Evolutionary conservation across 306 rosid species (phyloP), one percentile per base, ranked within the genome.

Genomic region (Argentina anserina): DNA sequence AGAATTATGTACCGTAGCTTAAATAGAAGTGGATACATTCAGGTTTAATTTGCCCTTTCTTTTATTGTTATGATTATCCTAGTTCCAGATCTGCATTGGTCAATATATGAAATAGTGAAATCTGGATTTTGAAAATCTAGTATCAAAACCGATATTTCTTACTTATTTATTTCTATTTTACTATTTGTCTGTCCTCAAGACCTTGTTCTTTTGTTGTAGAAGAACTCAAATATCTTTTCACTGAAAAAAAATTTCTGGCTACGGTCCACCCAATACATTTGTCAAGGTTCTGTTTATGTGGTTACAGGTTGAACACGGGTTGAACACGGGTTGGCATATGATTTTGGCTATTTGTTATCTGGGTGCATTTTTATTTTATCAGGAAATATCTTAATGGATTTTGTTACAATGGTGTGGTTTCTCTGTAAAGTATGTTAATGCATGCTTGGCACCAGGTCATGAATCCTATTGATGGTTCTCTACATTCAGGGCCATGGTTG

Each of bases 401-500:
- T n/a, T 4, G 6, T 5, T 69, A 31, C 15, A 40, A 8, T 34
- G 31, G 65, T 62, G 62, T 58, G 70, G 23, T 72, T 45, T 33
- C 21, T 13, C 13, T 42, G 47, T n/a, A 3, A 11, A 42, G 4
- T 14, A 42, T 47, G 55, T 47, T n/a, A 18, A 18, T 17, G 55
- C 23, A 50, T 21, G 23, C 17, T 28, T 67, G 20, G 40, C 53
- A 55, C 52, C 28, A n/a, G 66, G 50, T 41, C 69, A 45, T 23
- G 61, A 74, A 37, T 69, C 33, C 37, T 82, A 82, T 80, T 83
- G 74, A 79, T 80, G 72, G 58, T 50, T 72, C 81, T 75, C 66
- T 79, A 69, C 76, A 55, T 80, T 78, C 80, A 83, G 87, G 82
- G 80, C 80, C 80, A 80, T 74, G 72, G 72, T 80, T 77, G 80